These are phyloP conservation scores for Globisporangium radiosum DNA, from an alignment of 352 stramenopile genomes.

Conservation along the genomic window DNA sequence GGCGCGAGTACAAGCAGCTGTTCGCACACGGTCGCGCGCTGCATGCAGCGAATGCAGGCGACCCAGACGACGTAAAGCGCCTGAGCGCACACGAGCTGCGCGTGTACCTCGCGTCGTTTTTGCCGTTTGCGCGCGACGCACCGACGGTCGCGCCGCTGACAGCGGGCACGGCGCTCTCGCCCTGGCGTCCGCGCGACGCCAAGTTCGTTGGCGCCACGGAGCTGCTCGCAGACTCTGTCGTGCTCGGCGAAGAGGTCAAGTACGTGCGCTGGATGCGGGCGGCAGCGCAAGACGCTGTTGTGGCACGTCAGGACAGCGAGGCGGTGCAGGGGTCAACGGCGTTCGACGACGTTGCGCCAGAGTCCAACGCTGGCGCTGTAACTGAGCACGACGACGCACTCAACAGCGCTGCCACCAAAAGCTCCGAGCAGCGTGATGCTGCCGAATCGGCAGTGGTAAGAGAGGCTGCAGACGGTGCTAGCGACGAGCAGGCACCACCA, in stretches of 20 bases:
- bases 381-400: too few species aligned
- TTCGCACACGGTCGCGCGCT: slow-evolving; percentile 23
- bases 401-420: neutral
- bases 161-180: slow-evolving; percentile 15
- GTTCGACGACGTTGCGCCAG: neutral
- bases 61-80: slow-evolving; percentile 6
- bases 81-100: slow-evolving; percentile 32
- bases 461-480: neutral
- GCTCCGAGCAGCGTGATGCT: neutral
- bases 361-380: neutral
- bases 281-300: neutral
- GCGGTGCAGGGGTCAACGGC: neutral
- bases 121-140: slow-evolving; percentile 4
- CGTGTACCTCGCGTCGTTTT: slow-evolving; percentile 39
- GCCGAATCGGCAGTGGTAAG: neutral
- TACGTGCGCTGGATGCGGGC: slow-evolving; percentile 50
- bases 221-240: slow-evolving; percentile 35
- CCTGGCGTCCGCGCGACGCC: slow-evolving; percentile 27
- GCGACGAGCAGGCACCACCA: neutral
- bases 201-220: slow-evolving; percentile 40
- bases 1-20: slow-evolving; percentile 46
- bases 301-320: neutral
- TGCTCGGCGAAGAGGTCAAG: slow-evolving; percentile 57
- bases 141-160: slow-evolving; percentile 18
- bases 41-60: neutral